Evolutionary conservation across 169 alveolate species (phyloP).

Genomic region (Eimeria sp.): DNA sequence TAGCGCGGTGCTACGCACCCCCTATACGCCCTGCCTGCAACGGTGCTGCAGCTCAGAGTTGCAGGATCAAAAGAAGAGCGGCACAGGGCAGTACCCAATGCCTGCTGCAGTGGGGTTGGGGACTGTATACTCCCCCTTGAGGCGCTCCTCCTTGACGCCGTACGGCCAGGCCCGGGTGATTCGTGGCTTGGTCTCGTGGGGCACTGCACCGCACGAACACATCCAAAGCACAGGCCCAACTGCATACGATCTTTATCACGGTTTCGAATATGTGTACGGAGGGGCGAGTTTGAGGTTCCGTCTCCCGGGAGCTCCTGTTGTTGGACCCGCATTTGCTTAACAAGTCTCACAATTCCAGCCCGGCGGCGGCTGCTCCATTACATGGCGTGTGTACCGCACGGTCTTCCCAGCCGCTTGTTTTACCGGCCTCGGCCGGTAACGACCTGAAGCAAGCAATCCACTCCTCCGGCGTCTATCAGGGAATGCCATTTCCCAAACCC

Average conservation of each 20-base stretch:
- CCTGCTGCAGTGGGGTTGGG: constrained; percentile 94
- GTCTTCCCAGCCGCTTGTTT: constrained; percentile 76
- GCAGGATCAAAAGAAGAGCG: constrained; percentile 88
- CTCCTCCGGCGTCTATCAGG: neutral
- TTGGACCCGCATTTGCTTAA: neutral
- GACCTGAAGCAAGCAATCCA: constrained; percentile 44
- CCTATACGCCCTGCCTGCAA: neutral
- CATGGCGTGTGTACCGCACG: constrained; percentile 91
- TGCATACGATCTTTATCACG: neutral
- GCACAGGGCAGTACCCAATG: constrained; percentile 93
- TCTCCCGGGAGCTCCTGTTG: neutral
- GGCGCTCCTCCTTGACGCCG: constrained; percentile 89
- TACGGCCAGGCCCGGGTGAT: constrained; percentile 86
- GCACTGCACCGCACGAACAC: constrained; percentile 54
- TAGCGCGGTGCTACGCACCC: neutral
- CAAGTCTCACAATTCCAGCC: constrained; percentile 85
- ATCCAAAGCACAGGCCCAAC: neutral
- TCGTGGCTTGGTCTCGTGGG: constrained; percentile 69
- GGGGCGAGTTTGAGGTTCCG: neutral
- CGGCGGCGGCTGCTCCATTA: constrained; percentile 92
- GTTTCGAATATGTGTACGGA: neutral
- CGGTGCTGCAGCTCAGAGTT: neutral
- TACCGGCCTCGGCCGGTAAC: constrained; percentile 70
- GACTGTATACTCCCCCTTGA: constrained; percentile 89
- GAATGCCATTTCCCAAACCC: neutral